Evolutionary conservation across 306 rosid genomes (phyloP).

Genomic region (Rosa multiflora): DNA sequence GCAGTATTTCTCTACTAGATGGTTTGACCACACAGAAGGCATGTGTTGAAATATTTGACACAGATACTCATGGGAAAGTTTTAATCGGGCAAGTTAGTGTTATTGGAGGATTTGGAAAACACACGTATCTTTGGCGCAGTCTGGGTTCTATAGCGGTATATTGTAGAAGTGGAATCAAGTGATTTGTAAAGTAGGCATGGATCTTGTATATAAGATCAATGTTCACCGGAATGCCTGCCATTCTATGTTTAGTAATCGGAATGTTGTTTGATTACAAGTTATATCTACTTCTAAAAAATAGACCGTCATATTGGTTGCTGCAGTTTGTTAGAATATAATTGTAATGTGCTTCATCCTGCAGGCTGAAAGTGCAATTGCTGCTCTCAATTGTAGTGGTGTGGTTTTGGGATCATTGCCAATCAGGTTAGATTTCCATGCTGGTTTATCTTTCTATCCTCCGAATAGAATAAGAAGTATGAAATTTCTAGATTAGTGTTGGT

Average conservation of each 20-base stretch:
- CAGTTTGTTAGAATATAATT: neutral
- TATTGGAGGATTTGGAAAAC: neutral
- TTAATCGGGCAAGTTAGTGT: neutral
- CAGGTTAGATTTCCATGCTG: constrained; percentile 61
- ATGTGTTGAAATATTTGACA: neutral
- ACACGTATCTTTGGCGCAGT: neutral
- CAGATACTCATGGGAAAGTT: neutral
- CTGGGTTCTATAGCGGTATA: neutral
- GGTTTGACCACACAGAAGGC: neutral
- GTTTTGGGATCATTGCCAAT: constrained; percentile 91
- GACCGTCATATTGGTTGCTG: neutral
- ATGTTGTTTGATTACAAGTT: neutral
- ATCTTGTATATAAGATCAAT: neutral
- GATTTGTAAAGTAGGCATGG: neutral
- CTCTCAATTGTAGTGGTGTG: constrained; percentile 55
- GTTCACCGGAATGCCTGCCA: neutral
- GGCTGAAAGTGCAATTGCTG: constrained; percentile 73
- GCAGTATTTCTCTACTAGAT: neutral
- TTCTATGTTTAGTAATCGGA: neutral
- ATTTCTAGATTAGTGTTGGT: neutral
- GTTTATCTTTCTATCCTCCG: constrained; percentile 2
- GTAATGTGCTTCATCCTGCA: constrained; percentile 34
- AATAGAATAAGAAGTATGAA: neutral
- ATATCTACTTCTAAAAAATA: neutral
- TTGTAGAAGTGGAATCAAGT: neutral